Percentiles rank a stretch among this genome's conserved stretches.
Evolutionary conservation across 176 grass and related monocot species (phyloP).

Genomic region (Cenchrus purpureus): DNA sequence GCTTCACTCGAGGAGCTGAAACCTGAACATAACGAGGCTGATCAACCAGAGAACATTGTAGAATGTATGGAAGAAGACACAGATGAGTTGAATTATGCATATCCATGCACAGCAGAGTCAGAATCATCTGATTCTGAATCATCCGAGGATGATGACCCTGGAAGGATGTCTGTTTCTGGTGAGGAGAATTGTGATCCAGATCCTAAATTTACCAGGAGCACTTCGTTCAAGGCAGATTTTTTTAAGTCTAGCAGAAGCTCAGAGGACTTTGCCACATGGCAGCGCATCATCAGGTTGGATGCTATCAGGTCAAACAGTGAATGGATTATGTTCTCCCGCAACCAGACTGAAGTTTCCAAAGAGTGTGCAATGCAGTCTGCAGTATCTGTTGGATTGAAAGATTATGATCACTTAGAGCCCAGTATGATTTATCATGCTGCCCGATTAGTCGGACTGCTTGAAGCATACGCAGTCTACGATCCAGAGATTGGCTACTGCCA

Average conservation of each 20-base stretch:
- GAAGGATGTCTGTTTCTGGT: conserved; percentile 54
- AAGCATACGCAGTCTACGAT: conserved; percentile 86
- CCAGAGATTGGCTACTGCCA: conserved; percentile 94
- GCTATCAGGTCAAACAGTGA: conserved; percentile 76
- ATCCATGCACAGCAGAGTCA: conserved; percentile 65
- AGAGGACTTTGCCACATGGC: conserved; percentile 84
- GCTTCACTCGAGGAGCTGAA: conserved; percentile 56
- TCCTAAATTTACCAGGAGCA: conserved; percentile 56
- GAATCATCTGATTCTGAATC: conserved; percentile 91
- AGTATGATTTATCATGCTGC: conserved; percentile 81
- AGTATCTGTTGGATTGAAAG: conserved; percentile 64
- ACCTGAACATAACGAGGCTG: conserved; percentile 35
- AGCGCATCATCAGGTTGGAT: conserved; percentile 94
- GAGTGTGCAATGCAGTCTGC: conserved; percentile 67
- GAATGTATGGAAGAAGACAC: conserved; percentile 54
- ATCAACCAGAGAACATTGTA: conserved; percentile 46
- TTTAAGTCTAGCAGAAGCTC: conserved; percentile 58
- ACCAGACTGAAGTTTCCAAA: conserved; percentile 61
- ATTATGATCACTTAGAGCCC: conserved; percentile 77
- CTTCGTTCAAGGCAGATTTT: conserved; percentile 67
- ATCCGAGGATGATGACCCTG: conserved; percentile 75
- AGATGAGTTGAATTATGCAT: conserved; percentile 40
- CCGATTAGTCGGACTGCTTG: conserved; percentile 76
- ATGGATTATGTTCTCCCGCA: conserved; percentile 71
- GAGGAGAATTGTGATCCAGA: conserved; percentile 61